Conservation (phyloP, 2,329 filamentous ascomycete genomes). For the Ceratocystis harringtonii region DNA sequence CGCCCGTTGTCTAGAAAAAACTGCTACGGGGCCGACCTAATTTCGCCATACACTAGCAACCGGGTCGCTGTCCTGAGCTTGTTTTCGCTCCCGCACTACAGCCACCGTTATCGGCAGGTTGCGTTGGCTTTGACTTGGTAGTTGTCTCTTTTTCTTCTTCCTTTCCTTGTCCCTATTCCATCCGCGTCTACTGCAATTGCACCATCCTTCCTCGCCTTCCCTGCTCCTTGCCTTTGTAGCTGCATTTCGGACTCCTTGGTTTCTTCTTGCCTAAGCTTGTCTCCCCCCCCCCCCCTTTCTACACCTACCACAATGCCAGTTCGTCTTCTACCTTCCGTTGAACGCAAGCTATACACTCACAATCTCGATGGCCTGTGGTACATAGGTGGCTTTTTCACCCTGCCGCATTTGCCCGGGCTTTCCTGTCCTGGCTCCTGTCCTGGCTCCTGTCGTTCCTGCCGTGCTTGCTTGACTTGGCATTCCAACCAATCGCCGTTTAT, state of each 20-base stretch:
- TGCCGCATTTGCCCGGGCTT: background rate
- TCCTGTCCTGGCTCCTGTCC: background rate
- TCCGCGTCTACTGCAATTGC: background rate
- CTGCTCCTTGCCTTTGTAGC: background rate
- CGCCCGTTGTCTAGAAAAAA: background rate
- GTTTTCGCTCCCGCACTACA: background rate
- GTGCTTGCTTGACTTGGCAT: background rate
- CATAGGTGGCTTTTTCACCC: slow-evolving; percentile 1
- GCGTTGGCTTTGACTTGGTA: background rate
- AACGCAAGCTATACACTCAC: no score
- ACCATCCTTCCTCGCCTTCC: background rate
- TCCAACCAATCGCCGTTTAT: slow-evolving; percentile 3
- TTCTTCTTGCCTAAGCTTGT: background rate
- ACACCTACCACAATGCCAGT: no score
- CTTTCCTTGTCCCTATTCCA: background rate
- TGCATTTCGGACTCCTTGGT: background rate
- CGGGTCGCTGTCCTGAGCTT: background rate
- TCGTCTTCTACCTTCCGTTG: no score
- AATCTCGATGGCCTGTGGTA: background rate
- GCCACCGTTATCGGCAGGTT: slow-evolving; percentile 2
- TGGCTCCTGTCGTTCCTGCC: slow-evolving; percentile 5
- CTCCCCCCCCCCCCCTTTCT: background rate
- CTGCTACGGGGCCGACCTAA: background rate
- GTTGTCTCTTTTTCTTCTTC: background rate
- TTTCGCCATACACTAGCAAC: background rate